Conservation (phyloP, 768 basidiomycete species). For the Tulasnella sp. region DNA sequence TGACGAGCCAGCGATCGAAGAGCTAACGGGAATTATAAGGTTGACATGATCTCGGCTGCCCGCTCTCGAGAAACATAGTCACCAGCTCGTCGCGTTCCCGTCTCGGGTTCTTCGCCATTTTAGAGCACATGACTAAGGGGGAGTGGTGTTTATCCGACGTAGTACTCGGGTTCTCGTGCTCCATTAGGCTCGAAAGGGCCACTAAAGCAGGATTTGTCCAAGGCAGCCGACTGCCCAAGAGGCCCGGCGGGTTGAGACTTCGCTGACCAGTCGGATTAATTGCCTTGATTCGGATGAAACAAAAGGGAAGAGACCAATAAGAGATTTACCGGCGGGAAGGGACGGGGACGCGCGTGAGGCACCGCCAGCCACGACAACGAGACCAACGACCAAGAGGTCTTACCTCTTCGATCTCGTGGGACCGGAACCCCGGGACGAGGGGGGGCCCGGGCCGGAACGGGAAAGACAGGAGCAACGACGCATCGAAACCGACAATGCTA, state of each 20-base stretch:
- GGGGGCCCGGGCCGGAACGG: conserved; percentile 6
- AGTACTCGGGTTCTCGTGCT: not conserved
- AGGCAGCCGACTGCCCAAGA: not conserved
- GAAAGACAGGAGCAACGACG: not conserved
- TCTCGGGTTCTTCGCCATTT: not conserved
- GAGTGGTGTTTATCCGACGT: not conserved
- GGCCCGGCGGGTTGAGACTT: not conserved
- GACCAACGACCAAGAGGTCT: not conserved
- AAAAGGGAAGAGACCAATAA: not conserved
- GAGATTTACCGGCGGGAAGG: conserved; percentile 17
- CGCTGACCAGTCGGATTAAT: not conserved
- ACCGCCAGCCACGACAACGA: conserved; percentile 1
- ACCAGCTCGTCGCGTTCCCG: not conserved
- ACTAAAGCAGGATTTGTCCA: not conserved
- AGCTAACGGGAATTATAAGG: conserved; percentile 5
- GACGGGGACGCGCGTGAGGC: not conserved
- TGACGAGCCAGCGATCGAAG: not conserved
- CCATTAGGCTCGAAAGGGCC: conserved; percentile 17
- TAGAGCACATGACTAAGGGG: not conserved
- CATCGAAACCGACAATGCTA: not conserved
- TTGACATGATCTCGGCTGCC: not conserved
- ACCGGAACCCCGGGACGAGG: not conserved
- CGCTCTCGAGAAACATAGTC: not conserved
- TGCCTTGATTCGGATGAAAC: not conserved
- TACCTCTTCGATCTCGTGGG: not conserved